Base-by-base conservation (phyloP, 345 rosid species). In the Syzygium grande region DNA sequence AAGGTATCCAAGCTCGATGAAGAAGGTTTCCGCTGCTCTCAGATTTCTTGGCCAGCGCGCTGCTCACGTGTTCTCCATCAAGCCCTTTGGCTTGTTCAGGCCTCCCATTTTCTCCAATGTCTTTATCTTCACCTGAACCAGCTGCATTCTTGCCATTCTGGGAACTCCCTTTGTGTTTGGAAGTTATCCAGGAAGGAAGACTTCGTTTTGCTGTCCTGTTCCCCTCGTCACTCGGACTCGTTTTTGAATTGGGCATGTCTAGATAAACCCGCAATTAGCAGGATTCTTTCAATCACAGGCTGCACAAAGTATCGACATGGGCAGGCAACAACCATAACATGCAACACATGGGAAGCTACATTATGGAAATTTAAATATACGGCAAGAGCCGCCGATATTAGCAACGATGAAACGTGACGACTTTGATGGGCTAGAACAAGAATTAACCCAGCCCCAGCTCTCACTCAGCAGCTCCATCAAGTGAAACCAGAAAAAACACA, bases 131-230 rank as follows among this genome's bases (percentile, higher is more conserved):
- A 16, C 84, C 84, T n/a, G 43, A 77, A 17, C 86, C 65, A 53
- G 51, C 88, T 30, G 84, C 53, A 27, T 85, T 38, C 53, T 85
- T 56, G 86, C 80, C 91, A 6, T 19, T 89, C 61, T 85, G 79
- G 56, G 85, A 87, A 52, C 68, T 85, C 79, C 89, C 88, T 87
- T 90, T 90, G 14, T 87, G 92, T 84, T 91, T 89, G 27, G 94
- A 89, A 90, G 91, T 92, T 96, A 94, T 96, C 99, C 98, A 96
- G 73, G 96, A 94, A 43, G 99, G 98, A 93, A 96, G 97, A 91
- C 90, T 93, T 49, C 96, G 93, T 87, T 92, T 93, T 59, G 91
- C 93, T 55, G 89, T 84, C 93, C 90, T 89, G 83, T 88, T 86
- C 46, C 52, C 85, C 54, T 86, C 90, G 52, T 85, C 88, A 86